phyloP scores from a whole-genome alignment of 257 asterid genomes.

The Plantago elongata region DNA sequence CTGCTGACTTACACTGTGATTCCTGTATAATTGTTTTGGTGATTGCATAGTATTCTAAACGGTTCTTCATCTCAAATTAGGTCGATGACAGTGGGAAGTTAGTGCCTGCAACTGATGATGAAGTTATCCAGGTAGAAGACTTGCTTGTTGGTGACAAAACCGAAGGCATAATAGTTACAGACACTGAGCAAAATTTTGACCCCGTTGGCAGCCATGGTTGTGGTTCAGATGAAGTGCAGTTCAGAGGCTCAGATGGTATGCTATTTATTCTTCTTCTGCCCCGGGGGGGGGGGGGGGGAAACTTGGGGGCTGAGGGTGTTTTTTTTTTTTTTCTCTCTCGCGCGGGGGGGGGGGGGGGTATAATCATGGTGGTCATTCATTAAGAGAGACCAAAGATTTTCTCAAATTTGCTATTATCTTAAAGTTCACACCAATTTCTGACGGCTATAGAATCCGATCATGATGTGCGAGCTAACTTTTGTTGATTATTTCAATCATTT shows the following conservation, averaged over 20 bases:
- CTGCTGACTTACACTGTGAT: neutral
- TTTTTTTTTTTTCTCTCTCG: no score
- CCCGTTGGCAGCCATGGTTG: constrained; percentile 25
- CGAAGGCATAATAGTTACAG: constrained; percentile 28
- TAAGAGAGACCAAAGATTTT: no score
- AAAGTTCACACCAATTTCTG: no score
- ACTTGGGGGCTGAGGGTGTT: no score
- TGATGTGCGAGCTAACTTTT: no score
- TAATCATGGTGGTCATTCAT: neutral
- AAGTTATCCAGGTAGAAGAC: constrained; percentile 70
- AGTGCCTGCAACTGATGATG: constrained; percentile 97
- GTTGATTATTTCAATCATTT: no score
- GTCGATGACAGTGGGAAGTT: constrained; percentile 82
- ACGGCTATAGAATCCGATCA: no score
- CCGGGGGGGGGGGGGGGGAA: no score
- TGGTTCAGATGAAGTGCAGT: constrained; percentile 25
- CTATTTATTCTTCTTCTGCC: no score
- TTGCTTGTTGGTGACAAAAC: constrained; percentile 60
- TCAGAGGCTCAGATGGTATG: constrained; percentile 44
- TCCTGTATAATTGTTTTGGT: constrained; percentile 2
- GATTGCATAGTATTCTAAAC: constrained; percentile 10
- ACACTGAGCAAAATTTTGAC: constrained; percentile 31
- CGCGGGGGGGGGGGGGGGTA: neutral
- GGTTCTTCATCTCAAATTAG: constrained; percentile 33
- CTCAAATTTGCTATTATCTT: no score